Evolutionary conservation across 2,329 filamentous ascomycete genomes (phyloP).

Genomic region (Volutella citrinella): DNA sequence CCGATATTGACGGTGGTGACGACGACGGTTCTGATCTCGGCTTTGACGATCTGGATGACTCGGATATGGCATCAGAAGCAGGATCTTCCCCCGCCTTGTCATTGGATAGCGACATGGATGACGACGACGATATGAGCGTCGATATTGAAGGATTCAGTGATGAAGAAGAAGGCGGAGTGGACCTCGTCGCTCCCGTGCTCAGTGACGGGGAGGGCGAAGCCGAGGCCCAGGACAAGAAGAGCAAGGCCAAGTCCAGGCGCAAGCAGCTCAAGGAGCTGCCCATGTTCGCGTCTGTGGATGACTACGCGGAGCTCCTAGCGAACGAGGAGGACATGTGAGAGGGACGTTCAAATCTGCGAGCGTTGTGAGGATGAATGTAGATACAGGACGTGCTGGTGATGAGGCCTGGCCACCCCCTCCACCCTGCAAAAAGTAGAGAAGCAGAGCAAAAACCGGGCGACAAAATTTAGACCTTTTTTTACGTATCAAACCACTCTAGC

Average conservation of each 20-base stretch:
- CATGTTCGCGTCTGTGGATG: conserved; percentile 88
- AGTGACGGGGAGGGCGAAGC: no score
- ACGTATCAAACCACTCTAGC: conserved; percentile 62
- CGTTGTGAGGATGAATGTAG: no score
- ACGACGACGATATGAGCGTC: conserved; percentile 37
- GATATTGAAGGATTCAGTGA: conserved; percentile 42
- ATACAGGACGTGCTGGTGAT: no score
- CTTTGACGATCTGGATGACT: conserved; percentile 36
- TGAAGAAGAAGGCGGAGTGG: conserved; percentile 42
- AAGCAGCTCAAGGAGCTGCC: conserved; percentile 87
- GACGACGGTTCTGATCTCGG: conserved; percentile 50
- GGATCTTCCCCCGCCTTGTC: conserved; percentile 35
- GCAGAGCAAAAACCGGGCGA: no score
- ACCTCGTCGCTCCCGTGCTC: no score
- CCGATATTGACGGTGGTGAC: conserved; percentile 52
- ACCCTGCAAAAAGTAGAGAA: no score
- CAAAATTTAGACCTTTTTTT: no score
- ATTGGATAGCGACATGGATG: conserved; percentile 44
- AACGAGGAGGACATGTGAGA: conserved; percentile 58
- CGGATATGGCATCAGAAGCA: no score
- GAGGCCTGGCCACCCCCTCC: no score
- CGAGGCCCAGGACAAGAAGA: conserved; percentile 53
- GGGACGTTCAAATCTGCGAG: no score
- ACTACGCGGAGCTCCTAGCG: conserved; percentile 83
- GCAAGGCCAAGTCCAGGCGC: conserved; percentile 54